phyloP scores from a whole-genome alignment of 1,284 basidiomycete genomes.

The Apiotrichum gracile region DNA sequence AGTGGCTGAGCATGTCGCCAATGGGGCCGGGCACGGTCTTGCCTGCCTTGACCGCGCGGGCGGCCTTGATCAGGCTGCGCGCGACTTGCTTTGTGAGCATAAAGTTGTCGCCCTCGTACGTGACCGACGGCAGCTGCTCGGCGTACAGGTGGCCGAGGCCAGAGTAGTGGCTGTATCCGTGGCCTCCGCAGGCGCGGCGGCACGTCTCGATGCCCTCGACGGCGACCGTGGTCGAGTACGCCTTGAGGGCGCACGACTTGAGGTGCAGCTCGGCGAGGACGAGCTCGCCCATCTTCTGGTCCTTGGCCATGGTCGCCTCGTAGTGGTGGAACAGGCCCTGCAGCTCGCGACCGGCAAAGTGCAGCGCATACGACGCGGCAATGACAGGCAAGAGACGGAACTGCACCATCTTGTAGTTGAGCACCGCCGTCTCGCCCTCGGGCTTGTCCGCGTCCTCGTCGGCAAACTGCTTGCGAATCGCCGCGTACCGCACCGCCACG shows the following conservation, averaged over 20 bases:
- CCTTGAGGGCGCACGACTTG: constrained; percentile 9
- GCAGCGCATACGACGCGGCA: constrained; percentile 54
- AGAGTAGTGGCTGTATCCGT: constrained; percentile 55
- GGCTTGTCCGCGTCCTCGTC: constrained; percentile 42
- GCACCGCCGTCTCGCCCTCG: constrained; percentile 50
- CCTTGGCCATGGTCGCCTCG: constrained; percentile 2
- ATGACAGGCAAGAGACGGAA: constrained; percentile 54
- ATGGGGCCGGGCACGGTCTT: constrained; percentile 53
- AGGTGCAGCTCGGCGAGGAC: constrained; percentile 14
- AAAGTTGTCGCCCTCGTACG: constrained; percentile 56
- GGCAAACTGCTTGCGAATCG: constrained; percentile 54
- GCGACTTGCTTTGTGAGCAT: constrained; percentile 53
- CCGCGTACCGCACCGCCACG: constrained; percentile 54
- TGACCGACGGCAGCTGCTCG: constrained; percentile 52
- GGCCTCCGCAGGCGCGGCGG: constrained; percentile 53
- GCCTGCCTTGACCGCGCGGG: constrained; percentile 52
- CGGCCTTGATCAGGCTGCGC: constrained; percentile 51
- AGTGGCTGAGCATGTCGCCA: constrained; percentile 39
- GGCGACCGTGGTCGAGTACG: constrained; percentile 46
- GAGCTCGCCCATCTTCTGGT: constrained; percentile 6
- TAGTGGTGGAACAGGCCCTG: constrained; percentile 40
- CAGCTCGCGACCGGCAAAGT: constrained; percentile 52
- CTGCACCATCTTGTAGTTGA: constrained; percentile 57
- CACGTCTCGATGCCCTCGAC: constrained; percentile 53
- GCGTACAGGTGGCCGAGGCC: constrained; percentile 53